Conservation (phyloP, 2,329 filamentous ascomycete species). For the Karstenula rhodostoma region DNA sequence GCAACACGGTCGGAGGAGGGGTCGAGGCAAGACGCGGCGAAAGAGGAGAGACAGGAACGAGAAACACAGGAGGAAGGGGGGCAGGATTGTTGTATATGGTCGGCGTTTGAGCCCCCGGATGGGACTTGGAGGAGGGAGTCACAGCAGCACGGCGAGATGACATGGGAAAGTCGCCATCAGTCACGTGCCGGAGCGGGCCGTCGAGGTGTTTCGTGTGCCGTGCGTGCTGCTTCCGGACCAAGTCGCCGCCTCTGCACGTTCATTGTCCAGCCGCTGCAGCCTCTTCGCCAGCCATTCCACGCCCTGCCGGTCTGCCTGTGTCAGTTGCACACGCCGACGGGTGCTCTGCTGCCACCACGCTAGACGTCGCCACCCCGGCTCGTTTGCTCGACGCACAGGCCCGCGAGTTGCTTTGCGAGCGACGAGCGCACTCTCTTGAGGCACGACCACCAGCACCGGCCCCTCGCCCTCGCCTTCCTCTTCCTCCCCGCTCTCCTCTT, state of each 20-base stretch:
- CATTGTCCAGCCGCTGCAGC: background rate
- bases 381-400: constrained; percentile 25
- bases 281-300: background rate
- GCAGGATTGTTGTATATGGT: constrained; percentile 19
- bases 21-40: constrained; percentile 13
- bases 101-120: constrained; percentile 39
- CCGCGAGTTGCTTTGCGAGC: constrained; percentile 17
- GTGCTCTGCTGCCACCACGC: background rate
- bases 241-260: background rate
- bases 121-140: constrained; percentile 38
- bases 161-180: constrained; percentile 9
- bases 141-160: constrained; percentile 19
- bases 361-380: constrained; percentile 9
- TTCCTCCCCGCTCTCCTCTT: constrained; percentile 13
- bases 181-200: constrained; percentile 16
- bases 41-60: constrained; percentile 12
- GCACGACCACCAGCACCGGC: constrained; percentile 13
- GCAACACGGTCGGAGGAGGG: constrained; percentile 7
- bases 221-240: background rate
- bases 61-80: background rate
- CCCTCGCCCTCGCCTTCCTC: constrained; percentile 4
- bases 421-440: constrained; percentile 24
- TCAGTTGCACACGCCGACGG: background rate
- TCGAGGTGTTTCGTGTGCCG: background rate
- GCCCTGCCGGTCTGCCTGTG: background rate